These are phyloP conservation scores for Paramecium caudatum DNA, from an alignment of 73 alveolate genomes.

Conservation along the genomic window DNA sequence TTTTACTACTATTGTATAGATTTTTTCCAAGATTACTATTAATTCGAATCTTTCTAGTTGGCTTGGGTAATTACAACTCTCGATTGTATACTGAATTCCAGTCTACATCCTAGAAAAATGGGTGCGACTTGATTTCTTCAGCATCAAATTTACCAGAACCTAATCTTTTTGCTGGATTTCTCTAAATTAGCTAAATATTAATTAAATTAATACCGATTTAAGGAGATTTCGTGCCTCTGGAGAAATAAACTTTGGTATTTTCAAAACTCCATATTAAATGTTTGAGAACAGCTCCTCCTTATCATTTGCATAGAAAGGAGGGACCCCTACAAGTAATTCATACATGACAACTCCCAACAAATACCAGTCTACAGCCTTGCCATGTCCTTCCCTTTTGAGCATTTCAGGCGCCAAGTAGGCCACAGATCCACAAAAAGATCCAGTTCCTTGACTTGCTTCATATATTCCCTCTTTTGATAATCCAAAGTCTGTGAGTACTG, in stretches of 20 bases:
- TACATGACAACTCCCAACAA: conserved; percentile 95
- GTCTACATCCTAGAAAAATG: conserved; percentile 33
- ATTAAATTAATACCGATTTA: conserved; percentile 75
- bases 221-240: conserved; percentile 78
- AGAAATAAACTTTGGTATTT: conserved; percentile 80
- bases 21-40: conserved; percentile 32
- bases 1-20: conserved; percentile 7
- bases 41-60: conserved; percentile 68
- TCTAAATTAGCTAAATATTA: conserved; percentile 83
- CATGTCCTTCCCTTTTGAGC: conserved; percentile 96
- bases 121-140: conserved; percentile 11
- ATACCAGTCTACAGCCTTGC: conserved; percentile 98
- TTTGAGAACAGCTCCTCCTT: conserved; percentile 86
- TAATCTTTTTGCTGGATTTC: conserved; percentile 94
- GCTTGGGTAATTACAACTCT: conserved; percentile 64
- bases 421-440: conserved; percentile 95
- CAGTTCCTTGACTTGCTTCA: conserved; percentile 84
- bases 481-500: conserved; percentile 98
- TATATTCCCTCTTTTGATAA: conserved; percentile 94
- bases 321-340: conserved; percentile 96
- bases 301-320: conserved; percentile 94
- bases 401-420: conserved; percentile 98
- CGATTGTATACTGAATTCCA: conserved; percentile 72
- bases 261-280: conserved; percentile 84
- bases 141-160: conserved; percentile 96